Evolutionary conservation across 495 filamentous ascomycete species (phyloP), one percentile per base, ranked within the genome.

Genomic region (Lindgomyces ingoldianus): DNA sequence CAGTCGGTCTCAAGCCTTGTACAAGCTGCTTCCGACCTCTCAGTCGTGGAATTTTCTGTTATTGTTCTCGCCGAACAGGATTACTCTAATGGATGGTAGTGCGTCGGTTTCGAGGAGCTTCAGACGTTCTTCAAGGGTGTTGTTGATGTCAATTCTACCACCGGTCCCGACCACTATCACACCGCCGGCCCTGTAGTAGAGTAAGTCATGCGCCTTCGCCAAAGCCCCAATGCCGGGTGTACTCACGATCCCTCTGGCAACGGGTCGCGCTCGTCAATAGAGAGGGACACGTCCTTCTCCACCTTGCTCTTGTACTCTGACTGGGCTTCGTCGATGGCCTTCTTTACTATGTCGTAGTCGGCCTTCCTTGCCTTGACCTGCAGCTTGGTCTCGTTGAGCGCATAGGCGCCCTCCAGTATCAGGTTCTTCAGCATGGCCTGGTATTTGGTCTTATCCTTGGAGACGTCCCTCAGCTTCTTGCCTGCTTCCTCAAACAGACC

Each of bases 121-220:
- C 76, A 99, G 79, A 57, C 95, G 86, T 73, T 96, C 89, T 69
- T 98, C 95, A 50, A 98, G 87, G 25, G 94, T 98, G 78, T 99
- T 97, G 85, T 96, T 91, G 74, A 99, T 96, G 67, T 96, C 91
- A 75, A 99, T 98, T 82, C 93, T 96, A 72, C 95, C 95, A 61
- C 85, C 81, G 49, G 87, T 85, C 25, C 92, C 91, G 22, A 95
- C 74, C 64, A 98, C 89, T 44, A 80, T 73, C 18, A 97, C 79
- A 64, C 94, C 94, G 59, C 94, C 94, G 56, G 91, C 83, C 65
- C 94, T n/a, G n/a, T n/a, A n/a, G n/a, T 98, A 60, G 51, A 57
- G 21, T 19, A 27, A 0, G 33, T 46, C 41, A 62, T 48, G 24
- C 14, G 21, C 8, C n/a, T n/a, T n/a, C n/a, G n/a, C n/a, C n/a